phyloP scores from a whole-genome alignment of 2,329 filamentous ascomycete species.

The Tolypocladium album region DNA sequence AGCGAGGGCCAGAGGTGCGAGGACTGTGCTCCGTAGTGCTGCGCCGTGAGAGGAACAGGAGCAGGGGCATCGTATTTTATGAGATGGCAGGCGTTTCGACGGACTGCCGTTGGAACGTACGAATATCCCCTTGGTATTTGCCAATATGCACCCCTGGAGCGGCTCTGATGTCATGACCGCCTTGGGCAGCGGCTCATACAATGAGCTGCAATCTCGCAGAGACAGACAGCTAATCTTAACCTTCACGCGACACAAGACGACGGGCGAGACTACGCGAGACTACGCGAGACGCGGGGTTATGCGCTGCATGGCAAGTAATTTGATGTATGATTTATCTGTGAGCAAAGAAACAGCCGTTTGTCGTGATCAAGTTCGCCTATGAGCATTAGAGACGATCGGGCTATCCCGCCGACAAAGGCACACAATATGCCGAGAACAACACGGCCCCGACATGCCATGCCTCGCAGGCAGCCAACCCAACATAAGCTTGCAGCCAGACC shows the following conservation, averaged over 20 bases:
- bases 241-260: slow-evolving; percentile 1
- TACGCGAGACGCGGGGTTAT: not conserved
- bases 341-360: slow-evolving; percentile 32
- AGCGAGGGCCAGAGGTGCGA: slow-evolving; percentile 8
- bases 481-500: slow-evolving; percentile 13
- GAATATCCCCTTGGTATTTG: too few relatives aligned
- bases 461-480: slow-evolving; percentile 16
- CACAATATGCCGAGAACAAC: not conserved
- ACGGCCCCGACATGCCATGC: slow-evolving; percentile 12
- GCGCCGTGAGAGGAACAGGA: too few relatives aligned
- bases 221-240: not conserved
- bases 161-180: not conserved
- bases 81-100: too few relatives aligned
- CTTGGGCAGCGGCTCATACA: not conserved
- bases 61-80: not conserved
- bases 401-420: slow-evolving; percentile 5
- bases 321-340: slow-evolving; percentile 27
- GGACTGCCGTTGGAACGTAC: not conserved
- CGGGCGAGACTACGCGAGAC: not conserved
- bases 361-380: slow-evolving; percentile 28
- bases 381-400: slow-evolving; percentile 24
- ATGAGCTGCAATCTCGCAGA: not conserved
- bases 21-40: slow-evolving; percentile 10
- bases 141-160: not conserved
- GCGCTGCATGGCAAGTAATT: not conserved